Evolutionary conservation across 164 flowering plant species (phyloP).

Genomic region (Piper longum): DNA sequence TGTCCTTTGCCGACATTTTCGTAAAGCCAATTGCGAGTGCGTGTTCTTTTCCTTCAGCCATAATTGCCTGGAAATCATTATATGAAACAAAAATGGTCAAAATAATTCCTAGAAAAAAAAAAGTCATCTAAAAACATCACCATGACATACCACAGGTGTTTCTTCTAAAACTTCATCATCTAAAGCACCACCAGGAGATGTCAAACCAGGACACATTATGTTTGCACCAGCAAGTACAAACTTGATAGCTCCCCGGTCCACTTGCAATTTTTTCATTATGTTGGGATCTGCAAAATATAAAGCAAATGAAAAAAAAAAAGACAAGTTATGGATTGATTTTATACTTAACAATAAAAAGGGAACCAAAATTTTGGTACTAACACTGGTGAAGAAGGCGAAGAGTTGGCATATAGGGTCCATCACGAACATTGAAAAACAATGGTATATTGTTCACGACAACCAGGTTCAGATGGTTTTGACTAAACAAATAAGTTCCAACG

Average conservation of each 20-base stretch:
- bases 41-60: constrained; percentile 99
- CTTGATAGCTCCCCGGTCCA: constrained; percentile 93
- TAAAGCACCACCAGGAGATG: constrained; percentile 94
- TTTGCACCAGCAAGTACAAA: constrained; percentile 98
- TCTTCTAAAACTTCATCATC: constrained; percentile 87
- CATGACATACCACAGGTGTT: constrained; percentile 72
- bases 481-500: constrained; percentile 5
- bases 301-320: background rate
- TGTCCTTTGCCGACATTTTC: constrained; percentile 94
- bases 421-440: constrained; percentile 85
- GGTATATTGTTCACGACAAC: constrained; percentile 95
- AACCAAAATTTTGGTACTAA: constrained; percentile 14
- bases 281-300: constrained; percentile 58
- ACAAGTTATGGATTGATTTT: background rate
- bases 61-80: constrained; percentile 59
- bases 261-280: constrained; percentile 91
- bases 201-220: constrained; percentile 99
- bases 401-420: constrained; percentile 99
- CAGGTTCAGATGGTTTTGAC: constrained; percentile 93
- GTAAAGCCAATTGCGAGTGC: constrained; percentile 98
- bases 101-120: too few species aligned
- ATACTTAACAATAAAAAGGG: background rate
- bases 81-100: background rate
- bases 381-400: constrained; percentile 96
- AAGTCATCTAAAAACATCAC: background rate